Base-by-base conservation (phyloP, 1,139 yeast genomes). In the Trichomonascaceae sp. region DNA sequence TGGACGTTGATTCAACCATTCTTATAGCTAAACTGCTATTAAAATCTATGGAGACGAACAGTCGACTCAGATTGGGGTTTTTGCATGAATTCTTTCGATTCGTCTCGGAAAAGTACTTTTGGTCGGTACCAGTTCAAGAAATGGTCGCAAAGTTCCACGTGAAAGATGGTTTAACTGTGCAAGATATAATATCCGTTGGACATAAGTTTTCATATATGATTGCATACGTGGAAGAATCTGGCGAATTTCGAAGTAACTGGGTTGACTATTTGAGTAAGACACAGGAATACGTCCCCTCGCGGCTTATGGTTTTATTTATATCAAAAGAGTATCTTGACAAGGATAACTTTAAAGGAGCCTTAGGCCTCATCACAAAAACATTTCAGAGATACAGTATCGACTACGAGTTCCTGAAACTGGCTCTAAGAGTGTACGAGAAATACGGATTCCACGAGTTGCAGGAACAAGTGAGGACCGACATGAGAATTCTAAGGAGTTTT, bases 381-480 rank as follows among this genome's bases (percentile, higher is more conserved):
- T 9, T 36, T 17, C 41, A 36, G 17, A 7, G 41, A 36, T 36
- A 36, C 41, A 36, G n/a, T 36, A 36, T 15, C 41, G 41, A 36
- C 41, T 36, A 36, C 12, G 20, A 46, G 20, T 22, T 46, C 10
- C n/a, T 36, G 38, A n/a, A 17, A 39, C n/a, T 39, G 27, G 41
- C 41, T 30, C 19, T 46, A 2, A 39, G 8, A 36, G 41, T 36
- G 17, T 36, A 36, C 17, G 41, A 36, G 8, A 13, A 36, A 13
- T 45, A 45, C 22, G 43, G 49, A 38, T 44, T 30, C 22, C 22
- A 10, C 17, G 22, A 44, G 20, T 17, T 18, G 17, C 43, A 36
- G 4, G 45, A 22, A n/a, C 44, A 52, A 43, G 27, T 30, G 18
- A 17, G 45, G 49, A 17, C 17, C 3, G 32, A 41, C 27, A 53